Percentiles rank a stretch among this genome's conserved stretches.
Evolutionary conservation across 768 basidiomycete genomes (phyloP).

Genomic region (Krasilnikovozyma curviuscula): DNA sequence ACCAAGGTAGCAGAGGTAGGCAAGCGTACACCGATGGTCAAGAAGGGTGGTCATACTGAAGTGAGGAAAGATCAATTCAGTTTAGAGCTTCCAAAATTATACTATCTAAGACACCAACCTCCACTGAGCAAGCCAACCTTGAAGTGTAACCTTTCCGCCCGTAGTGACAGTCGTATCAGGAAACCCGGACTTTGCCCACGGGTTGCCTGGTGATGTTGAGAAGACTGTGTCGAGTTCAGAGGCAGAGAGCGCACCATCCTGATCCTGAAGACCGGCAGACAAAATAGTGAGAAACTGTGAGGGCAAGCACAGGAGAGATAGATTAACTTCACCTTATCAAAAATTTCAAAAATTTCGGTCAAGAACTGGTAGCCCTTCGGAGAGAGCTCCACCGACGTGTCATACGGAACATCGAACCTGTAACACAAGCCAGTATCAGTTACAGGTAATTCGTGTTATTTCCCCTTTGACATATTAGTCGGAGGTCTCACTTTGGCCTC

Average conservation of each 20-base stretch:
- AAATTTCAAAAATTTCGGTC: conserved; percentile 85
- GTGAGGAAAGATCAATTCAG: not conserved
- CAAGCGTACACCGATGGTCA: conserved; percentile 76
- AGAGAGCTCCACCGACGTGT: conserved; percentile 87
- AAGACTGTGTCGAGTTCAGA: conserved; percentile 73
- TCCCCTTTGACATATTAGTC: not conserved
- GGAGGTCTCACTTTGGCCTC: conserved; percentile 54
- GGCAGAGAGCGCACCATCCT: conserved; percentile 76
- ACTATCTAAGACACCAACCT: conserved; percentile 38
- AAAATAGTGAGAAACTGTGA: not conserved
- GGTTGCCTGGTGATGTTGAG: conserved; percentile 85
- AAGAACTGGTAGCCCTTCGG: conserved; percentile 92
- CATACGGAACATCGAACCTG: conserved; percentile 80
- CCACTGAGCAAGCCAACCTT: conserved; percentile 98
- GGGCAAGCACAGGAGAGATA: not conserved
- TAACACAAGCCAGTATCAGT: not conserved
- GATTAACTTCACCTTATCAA: conserved; percentile 52
- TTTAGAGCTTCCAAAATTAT: not conserved
- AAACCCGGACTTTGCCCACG: conserved; percentile 83
- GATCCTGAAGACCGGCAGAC: conserved; percentile 39
- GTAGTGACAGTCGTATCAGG: conserved; percentile 70
- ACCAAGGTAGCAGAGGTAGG: conserved; percentile 89
- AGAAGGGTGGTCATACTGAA: conserved; percentile 86
- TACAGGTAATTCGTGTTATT: not conserved
- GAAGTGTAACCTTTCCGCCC: conserved; percentile 68